Base-by-base conservation (phyloP, 139 green algal species). In the Tetradesmus obliquus region DNA sequence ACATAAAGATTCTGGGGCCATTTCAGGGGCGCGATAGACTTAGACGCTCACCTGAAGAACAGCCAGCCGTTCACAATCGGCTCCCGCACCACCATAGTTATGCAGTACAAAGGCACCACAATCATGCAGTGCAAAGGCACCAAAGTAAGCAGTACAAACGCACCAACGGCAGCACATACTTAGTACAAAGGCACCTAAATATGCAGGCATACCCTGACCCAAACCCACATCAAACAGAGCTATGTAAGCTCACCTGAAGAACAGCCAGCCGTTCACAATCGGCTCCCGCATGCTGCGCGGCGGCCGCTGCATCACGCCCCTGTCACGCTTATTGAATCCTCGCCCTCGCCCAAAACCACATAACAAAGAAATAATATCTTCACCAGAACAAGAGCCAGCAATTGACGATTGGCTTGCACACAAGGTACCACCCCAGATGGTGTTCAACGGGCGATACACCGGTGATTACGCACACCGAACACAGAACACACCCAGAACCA, bases 271-370 rank as follows among this genome's bases (percentile, higher is more conserved):
- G 87, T 98, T 96, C 1, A 99, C 97, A 19, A 99, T 99, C 82
- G 93, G 93, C 72, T 99, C 98, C 45, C 93, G 76, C 19, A 95
- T 86, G 81, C 95, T 95, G 79, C 93, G 79, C 12, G 94, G 92
- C 17, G 82, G 72, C 20, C 92, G 24, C 8, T 62, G 79, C 97
- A 99, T 99, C 84, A 99, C 97, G 91, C 98, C 96, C 3, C 80
- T 80, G 91, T 99, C 98, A 0, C 97, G 96, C 0, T 94, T 93
- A 93, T 99, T 99, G 95, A 99, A 99, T n/a, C n/a, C n/a, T n/a
- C n/a, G n/a, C n/a, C n/a, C n/a, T n/a, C n/a, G n/a, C n/a, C n/a
- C n/a, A n/a, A n/a, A n/a, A n/a, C n/a, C n/a, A 62, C 57, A 62
- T 62, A 7, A 12, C 57, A 62, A n/a, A n/a, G n/a, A n/a, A n/a